Evolutionary conservation across 495 filamentous ascomycete species (phyloP).

Genomic region (Chaetomium fimeti): DNA sequence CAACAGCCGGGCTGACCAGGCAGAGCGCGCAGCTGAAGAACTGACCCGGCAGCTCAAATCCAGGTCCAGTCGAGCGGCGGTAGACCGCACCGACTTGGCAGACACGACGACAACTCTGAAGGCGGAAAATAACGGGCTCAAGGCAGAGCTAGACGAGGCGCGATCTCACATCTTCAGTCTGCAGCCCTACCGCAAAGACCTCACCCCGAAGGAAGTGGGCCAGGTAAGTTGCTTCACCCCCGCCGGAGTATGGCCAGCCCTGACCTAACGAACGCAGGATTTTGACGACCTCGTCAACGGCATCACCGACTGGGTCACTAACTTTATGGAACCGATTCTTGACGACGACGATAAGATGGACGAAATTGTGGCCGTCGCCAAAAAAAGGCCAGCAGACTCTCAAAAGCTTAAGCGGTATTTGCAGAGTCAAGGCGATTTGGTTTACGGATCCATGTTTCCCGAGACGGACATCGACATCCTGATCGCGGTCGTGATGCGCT

Average conservation of each 20-base stretch:
- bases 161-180: constrained; percentile 40
- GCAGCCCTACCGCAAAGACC: constrained; percentile 35
- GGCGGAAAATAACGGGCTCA: constrained; percentile 21
- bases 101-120: constrained; percentile 12
- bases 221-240: constrained; percentile 22
- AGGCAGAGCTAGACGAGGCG: constrained; percentile 30
- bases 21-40: constrained; percentile 22
- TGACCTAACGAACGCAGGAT: constrained; percentile 22
- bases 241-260: not conserved
- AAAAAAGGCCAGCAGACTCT: constrained; percentile 16
- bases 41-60: constrained; percentile 12
- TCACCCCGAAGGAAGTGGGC: constrained; percentile 32
- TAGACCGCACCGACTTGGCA: not conserved
- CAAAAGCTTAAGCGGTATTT: constrained; percentile 22
- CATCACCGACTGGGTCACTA: constrained; percentile 31
- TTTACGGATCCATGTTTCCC: constrained; percentile 25
- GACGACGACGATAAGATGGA: constrained; percentile 24
- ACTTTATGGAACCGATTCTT: constrained; percentile 29
- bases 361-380: constrained; percentile 16
- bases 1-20: constrained; percentile 22
- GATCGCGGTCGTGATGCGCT: constrained; percentile 36
- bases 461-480: constrained; percentile 40
- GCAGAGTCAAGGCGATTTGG: constrained; percentile 24
- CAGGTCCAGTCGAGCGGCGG: not conserved
- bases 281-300: constrained; percentile 31